Conservation (phyloP, 73 alveolate species). For the Effrenium voratum region DNA sequence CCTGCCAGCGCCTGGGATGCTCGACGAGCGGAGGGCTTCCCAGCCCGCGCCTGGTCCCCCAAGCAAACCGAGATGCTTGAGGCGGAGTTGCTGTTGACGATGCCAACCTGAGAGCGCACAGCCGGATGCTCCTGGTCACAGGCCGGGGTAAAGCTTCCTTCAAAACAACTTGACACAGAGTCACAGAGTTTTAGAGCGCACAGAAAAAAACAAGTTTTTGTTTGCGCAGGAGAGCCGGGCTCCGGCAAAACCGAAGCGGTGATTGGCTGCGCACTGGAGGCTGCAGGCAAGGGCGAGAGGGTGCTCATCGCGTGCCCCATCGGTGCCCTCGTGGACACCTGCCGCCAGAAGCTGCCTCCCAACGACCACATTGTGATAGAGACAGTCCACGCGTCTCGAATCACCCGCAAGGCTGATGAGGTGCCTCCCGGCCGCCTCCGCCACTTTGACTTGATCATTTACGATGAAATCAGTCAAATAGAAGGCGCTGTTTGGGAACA, state of each 20-base stretch:
- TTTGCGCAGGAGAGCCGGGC: slow-evolving; percentile 32
- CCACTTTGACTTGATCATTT: slow-evolving; percentile 15
- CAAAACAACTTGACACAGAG: no score
- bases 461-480: slow-evolving; percentile 22
- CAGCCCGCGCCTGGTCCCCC: slow-evolving; percentile 14
- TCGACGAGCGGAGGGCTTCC: no score
- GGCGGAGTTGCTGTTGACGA: slow-evolving; percentile 1
- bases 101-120: neutral
- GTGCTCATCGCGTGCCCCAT: slow-evolving; percentile 7
- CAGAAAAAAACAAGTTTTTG: no score
- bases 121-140: neutral
- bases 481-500: neutral
- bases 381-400: neutral
- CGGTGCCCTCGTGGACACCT: neutral
- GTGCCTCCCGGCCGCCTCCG: slow-evolving; percentile 44
- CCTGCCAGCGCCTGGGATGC: neutral
- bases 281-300: neutral
- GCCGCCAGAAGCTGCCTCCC: slow-evolving; percentile 24
- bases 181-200: no score
- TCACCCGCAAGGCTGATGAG: neutral
- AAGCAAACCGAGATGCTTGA: slow-evolving; percentile 12
- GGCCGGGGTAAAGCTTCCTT: no score
- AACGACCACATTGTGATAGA: neutral
- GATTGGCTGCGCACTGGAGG: neutral
- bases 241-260: slow-evolving; percentile 32